phyloP scores from a whole-genome alignment of 805 yeast genomes.

The Myxozyma neglecta region DNA sequence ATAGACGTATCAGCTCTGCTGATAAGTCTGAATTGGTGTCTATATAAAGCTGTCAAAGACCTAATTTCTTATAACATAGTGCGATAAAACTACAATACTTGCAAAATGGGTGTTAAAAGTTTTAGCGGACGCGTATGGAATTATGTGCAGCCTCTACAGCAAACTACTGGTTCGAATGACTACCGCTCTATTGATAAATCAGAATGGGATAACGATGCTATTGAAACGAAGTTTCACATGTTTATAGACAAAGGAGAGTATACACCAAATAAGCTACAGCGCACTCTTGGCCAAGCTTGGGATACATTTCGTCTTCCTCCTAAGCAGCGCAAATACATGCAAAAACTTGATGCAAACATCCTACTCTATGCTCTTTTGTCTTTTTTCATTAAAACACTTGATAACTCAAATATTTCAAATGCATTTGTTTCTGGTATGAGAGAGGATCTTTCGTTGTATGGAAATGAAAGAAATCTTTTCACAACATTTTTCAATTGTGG shows the following conservation, averaged over 20 bases:
- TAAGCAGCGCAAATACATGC: slow-evolving; percentile 23
- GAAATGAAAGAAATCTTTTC: slow-evolving; percentile 27
- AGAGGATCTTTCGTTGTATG: slow-evolving; percentile 44
- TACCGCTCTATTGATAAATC: slow-evolving; percentile 5
- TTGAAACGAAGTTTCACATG: slow-evolving; percentile 9
- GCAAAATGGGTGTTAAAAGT: neutral
- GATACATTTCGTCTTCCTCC: slow-evolving; percentile 27
- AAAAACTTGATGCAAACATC: slow-evolving; percentile 25
- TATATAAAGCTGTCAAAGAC: neutral
- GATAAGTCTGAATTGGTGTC: neutral
- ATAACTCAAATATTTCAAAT: slow-evolving; percentile 58
- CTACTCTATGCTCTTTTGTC: slow-evolving; percentile 34
- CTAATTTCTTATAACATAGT: neutral
- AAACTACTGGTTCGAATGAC: slow-evolving; percentile 8
- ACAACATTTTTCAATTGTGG: slow-evolving; percentile 38
- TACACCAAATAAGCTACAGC: slow-evolving; percentile 8
- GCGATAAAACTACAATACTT: neutral
- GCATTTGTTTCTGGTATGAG: slow-evolving; percentile 70
- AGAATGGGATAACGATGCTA: slow-evolving; percentile 8
- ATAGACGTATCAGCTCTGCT: neutral
- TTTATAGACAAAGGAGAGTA: slow-evolving; percentile 17
- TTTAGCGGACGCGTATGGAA: neutral
- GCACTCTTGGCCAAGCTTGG: slow-evolving; percentile 24
- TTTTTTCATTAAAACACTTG: slow-evolving; percentile 55
- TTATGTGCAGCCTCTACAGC: slow-evolving; percentile 1